A percentile compares a stretch with the other conserved stretches of the same genome.
Evolutionary conservation across 2,329 filamentous ascomycete species (phyloP).

Genomic region (Fusarium tuaranense): DNA sequence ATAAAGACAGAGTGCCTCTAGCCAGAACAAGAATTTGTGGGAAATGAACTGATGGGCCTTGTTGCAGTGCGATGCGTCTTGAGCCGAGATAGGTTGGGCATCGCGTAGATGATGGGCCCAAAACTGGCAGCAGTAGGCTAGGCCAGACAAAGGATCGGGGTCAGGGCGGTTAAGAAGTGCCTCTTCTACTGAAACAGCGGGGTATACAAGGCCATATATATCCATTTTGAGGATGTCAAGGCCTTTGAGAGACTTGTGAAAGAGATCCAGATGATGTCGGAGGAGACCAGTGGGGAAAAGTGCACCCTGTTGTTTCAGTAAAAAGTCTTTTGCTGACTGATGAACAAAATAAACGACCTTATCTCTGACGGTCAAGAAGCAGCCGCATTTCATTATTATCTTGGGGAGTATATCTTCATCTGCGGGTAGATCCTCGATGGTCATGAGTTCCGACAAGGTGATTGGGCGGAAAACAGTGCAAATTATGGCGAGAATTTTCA

Average conservation of each 20-base stretch:
- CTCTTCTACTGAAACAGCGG: not conserved
- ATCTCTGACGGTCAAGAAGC: not conserved
- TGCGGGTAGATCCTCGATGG: not conserved
- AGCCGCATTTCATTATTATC: not conserved
- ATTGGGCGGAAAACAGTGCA: not conserved
- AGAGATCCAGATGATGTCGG: rapidly evolving
- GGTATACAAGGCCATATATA: too few species aligned
- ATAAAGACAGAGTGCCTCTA: too few species aligned
- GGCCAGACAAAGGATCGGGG: not conserved
- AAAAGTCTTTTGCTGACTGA: not conserved
- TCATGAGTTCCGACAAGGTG: not conserved
- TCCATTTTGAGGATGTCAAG: rapidly evolving
- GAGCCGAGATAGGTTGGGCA: rapidly evolving
- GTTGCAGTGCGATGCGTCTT: not conserved
- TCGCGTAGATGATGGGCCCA: not conserved
- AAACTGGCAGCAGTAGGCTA: not conserved
- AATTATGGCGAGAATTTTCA: not conserved
- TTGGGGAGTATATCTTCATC: rapidly evolving
- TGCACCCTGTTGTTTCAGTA: not conserved
- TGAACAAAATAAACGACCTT: not conserved
- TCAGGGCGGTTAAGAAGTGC: not conserved
- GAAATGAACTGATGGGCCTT: not conserved
- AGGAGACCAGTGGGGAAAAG: not conserved
- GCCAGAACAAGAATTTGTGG: not conserved
- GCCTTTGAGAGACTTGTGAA: not conserved